Conservation (phyloP, 345 rosid species). For the Moricandia arvensis region DNA sequence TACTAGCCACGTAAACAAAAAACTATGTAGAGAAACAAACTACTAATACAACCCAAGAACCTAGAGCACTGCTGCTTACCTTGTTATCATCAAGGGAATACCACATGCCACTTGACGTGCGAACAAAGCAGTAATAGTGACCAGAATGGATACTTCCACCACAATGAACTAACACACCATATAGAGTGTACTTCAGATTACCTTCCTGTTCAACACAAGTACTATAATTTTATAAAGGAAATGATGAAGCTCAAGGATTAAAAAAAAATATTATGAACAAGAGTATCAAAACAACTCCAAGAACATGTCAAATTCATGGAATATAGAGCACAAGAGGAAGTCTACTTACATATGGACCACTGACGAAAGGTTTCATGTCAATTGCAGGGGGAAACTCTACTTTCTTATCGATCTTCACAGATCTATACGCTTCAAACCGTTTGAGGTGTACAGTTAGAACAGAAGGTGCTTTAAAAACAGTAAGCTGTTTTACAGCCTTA, state of each 20-base stretch:
- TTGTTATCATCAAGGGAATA: constrained; percentile 86
- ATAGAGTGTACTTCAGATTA: constrained; percentile 85
- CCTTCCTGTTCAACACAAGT: constrained; percentile 62
- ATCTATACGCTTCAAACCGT: constrained; percentile 76
- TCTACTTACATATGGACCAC: constrained; percentile 75
- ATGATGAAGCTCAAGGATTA: constrained; percentile 2
- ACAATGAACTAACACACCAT: constrained; percentile 90
- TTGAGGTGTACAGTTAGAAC: constrained; percentile 84
- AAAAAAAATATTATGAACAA: neutral
- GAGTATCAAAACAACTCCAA: neutral
- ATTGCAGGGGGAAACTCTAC: constrained; percentile 60
- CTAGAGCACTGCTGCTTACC: too few species aligned
- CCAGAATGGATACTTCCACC: constrained; percentile 91
- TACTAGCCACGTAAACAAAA: constrained; percentile 5
- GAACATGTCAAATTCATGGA: neutral
- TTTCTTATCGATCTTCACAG: constrained; percentile 75
- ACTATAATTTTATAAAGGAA: neutral
- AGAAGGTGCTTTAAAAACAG: constrained; percentile 80
- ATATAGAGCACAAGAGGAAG: neutral
- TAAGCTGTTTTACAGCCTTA: constrained; percentile 76
- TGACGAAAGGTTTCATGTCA: constrained; percentile 82
- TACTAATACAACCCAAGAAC: too few species aligned
- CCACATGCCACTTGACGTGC: constrained; percentile 94
- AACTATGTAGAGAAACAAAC: neutral
- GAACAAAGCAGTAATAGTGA: constrained; percentile 86